These are phyloP conservation scores for Yarrowia yakushimensis DNA, from an alignment of 805 yeast species.

Conservation along the genomic window DNA sequence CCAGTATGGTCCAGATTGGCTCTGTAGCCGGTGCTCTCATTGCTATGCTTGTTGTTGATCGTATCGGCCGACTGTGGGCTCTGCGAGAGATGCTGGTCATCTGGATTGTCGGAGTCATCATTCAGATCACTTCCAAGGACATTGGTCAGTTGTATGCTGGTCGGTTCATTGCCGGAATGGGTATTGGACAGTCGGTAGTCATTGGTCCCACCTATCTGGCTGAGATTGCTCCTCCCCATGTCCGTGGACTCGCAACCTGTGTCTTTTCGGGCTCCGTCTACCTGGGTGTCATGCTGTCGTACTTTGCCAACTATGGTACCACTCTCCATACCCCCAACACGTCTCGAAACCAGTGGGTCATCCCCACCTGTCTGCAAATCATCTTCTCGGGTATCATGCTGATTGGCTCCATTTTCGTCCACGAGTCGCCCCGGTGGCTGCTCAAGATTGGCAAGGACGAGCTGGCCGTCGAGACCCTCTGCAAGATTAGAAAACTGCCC, in stretches of 20 bases:
- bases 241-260: constrained; percentile 52
- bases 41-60: constrained; percentile 49
- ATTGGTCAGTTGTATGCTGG: constrained; percentile 57
- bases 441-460: constrained; percentile 44
- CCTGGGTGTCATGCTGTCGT: constrained; percentile 49
- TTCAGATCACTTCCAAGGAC: constrained; percentile 46
- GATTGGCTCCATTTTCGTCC: constrained; percentile 44
- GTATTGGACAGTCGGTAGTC: constrained; percentile 56
- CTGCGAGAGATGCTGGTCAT: constrained; percentile 44
- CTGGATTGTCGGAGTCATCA: constrained; percentile 47
- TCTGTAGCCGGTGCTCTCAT: constrained; percentile 52
- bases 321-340: constrained; percentile 44
- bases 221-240: constrained; percentile 51
- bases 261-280: constrained; percentile 58
- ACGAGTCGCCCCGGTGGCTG: constrained; percentile 54
- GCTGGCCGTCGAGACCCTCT: constrained; percentile 42
- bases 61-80: constrained; percentile 50
- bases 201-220: constrained; percentile 54
- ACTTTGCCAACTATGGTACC: constrained; percentile 50
- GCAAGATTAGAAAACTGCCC: constrained; percentile 46
- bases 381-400: constrained; percentile 48
- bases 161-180: constrained; percentile 52
- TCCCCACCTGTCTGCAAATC: constrained; percentile 41
- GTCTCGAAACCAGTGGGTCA: constrained; percentile 48
- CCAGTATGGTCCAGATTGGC: constrained; percentile 58